Evolutionary conservation across 192 early-diverging fungal species (phyloP).

Genomic region (Umbelopsis ramanniana): DNA sequence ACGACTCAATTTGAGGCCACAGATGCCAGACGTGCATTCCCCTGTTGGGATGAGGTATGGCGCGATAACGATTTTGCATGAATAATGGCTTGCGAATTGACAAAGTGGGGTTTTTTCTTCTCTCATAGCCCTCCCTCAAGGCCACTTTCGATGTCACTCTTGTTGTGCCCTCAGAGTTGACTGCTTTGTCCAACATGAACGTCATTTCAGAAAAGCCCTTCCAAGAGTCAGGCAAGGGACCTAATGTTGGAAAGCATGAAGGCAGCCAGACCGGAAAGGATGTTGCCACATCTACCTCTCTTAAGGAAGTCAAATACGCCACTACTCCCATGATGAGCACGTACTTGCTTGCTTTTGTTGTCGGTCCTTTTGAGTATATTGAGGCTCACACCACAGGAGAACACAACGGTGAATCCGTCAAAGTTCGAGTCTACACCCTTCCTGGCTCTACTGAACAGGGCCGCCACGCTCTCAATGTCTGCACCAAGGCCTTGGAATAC

Average conservation of each 20-base stretch:
- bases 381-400: constrained; percentile 75
- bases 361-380: constrained; percentile 93
- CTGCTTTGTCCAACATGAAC: constrained; percentile 94
- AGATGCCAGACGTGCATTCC: constrained; percentile 88
- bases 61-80: too few relatives aligned
- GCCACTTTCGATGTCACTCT: constrained; percentile 93
- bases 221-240: constrained; percentile 49
- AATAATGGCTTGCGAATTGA: too few relatives aligned
- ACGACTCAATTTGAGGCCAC: constrained; percentile 97
- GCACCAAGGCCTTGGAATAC: constrained; percentile 78
- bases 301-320: constrained; percentile 86
- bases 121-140: constrained; percentile 78
- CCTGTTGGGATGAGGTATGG: constrained; percentile 92
- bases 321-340: constrained; percentile 95
- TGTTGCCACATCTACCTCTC: constrained; percentile 37
- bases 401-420: constrained; percentile 72
- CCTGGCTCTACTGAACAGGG: constrained; percentile 81
- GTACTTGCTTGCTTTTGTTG: constrained; percentile 90
- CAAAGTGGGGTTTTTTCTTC: background rate
- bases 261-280: constrained; percentile 32
- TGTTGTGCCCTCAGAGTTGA: constrained; percentile 72
- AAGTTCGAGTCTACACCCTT: constrained; percentile 85
- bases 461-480: constrained; percentile 80
- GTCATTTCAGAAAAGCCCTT: constrained; percentile 63
- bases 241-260: constrained; percentile 34